These are phyloP conservation scores for Saksenaea oblongispora DNA, from an alignment of 371 early-diverging fungal species.

Conservation along the genomic window DNA sequence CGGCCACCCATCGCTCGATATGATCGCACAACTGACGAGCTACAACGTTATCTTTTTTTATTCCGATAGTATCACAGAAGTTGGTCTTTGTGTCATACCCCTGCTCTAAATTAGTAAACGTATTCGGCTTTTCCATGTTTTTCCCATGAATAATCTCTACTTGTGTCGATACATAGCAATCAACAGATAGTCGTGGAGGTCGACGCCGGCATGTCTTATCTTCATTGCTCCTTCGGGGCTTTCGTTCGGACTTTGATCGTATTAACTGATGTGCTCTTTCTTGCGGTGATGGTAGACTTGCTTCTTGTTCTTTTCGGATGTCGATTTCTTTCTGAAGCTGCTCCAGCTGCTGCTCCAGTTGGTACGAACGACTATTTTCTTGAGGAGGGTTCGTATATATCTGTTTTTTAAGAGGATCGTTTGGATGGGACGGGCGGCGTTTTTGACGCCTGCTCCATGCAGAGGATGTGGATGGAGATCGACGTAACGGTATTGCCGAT, in stretches of 20 bases:
- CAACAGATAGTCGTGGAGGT: background rate
- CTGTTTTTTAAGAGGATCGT: background rate
- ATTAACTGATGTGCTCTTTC: background rate
- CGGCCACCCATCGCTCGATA: background rate
- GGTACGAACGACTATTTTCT: background rate
- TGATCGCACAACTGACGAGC: background rate
- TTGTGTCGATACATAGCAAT: background rate
- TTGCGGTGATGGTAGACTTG: background rate
- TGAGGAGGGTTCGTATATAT: background rate
- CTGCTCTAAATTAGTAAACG: background rate
- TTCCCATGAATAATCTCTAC: background rate
- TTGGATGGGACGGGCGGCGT: background rate
- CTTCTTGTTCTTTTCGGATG: background rate
- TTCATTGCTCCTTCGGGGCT: background rate
- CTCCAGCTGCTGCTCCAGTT: background rate
- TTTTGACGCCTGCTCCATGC: background rate
- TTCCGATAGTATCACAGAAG: background rate
- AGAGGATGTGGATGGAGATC: background rate
- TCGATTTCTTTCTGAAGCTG: background rate
- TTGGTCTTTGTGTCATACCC: background rate
- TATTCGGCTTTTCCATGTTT: background rate
- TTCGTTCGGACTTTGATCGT: background rate
- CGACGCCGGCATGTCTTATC: background rate
- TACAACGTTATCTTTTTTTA: background rate
- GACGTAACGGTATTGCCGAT: background rate